phyloP scores from a whole-genome alignment of 805 yeast genomes.

The Torulaspora quercuum region DNA sequence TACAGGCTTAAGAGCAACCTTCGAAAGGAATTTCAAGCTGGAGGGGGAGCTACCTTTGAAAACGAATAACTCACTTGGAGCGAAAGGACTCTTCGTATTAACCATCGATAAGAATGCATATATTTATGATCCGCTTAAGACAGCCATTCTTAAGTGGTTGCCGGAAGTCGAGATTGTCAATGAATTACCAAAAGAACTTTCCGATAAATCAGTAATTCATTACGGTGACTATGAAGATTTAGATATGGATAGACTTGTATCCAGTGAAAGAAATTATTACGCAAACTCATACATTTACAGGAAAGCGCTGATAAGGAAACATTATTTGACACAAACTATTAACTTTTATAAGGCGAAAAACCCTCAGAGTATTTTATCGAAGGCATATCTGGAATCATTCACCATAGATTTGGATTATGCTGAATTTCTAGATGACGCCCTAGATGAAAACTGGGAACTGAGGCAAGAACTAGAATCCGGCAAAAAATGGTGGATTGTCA shows the following conservation, averaged over 20 bases:
- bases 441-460: conserved; percentile 89
- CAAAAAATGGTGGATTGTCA: conserved; percentile 76
- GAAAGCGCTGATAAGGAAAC: conserved; percentile 87
- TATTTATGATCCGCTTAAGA: conserved; percentile 40
- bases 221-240: conserved; percentile 89
- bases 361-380: conserved; percentile 58
- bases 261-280: conserved; percentile 45
- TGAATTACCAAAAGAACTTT: conserved; percentile 18
- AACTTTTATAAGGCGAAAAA: conserved; percentile 68
- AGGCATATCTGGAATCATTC: conserved; percentile 69
- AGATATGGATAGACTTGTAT: conserved; percentile 59
- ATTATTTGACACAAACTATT: conserved; percentile 82
- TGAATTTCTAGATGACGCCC: conserved; percentile 88
- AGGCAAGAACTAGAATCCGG: conserved; percentile 67
- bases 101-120: conserved; percentile 40
- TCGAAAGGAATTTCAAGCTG: conserved; percentile 38
- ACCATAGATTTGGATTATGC: conserved; percentile 91
- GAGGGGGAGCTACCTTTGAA: conserved; percentile 21
- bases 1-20: conserved; percentile 71
- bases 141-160: conserved; percentile 33
- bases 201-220: conserved; percentile 51
- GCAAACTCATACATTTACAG: conserved; percentile 82
- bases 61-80: conserved; percentile 5
- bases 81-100: conserved; percentile 19
- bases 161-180: conserved; percentile 37